Evolutionary conservation across 768 basidiomycete species (phyloP).

Genomic region (Phallus indusiatus): DNA sequence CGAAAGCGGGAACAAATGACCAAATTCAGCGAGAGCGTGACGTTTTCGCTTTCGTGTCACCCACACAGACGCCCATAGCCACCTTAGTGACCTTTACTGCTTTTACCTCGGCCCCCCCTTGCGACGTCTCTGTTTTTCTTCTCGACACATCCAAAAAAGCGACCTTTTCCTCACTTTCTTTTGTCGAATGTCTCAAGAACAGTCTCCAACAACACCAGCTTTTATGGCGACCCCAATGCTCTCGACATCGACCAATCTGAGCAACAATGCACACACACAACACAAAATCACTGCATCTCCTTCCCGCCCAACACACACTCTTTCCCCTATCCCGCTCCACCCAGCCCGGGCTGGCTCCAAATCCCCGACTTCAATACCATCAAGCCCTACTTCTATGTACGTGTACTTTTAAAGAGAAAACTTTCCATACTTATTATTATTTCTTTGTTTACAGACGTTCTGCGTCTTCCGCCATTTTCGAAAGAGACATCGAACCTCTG

Average conservation of each 20-base stretch:
- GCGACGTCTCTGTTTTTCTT: not conserved
- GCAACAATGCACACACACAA: not conserved
- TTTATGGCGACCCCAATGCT: not conserved
- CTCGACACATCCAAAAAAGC: not conserved
- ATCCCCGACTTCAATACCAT: slow-evolving; percentile 68
- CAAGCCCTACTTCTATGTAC: slow-evolving; percentile 71
- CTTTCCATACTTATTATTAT: slow-evolving; percentile 3
- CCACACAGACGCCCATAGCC: no score
- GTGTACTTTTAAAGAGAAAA: slow-evolving; percentile 23
- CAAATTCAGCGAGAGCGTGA: no score
- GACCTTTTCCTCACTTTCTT: not conserved
- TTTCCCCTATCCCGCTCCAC: slow-evolving; percentile 1
- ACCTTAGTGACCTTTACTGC: no score
- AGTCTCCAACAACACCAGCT: not conserved
- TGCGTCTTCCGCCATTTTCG: slow-evolving; percentile 84
- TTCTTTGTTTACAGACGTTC: slow-evolving; percentile 37
- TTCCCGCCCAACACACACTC: not conserved
- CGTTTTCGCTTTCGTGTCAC: no score
- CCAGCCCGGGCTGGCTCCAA: slow-evolving; percentile 40
- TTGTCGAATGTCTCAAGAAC: not conserved
- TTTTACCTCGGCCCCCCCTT: not conserved
- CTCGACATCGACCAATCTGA: not conserved
- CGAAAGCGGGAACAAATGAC: no score
- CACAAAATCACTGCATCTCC: not conserved
- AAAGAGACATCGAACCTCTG: slow-evolving; percentile 76